Percentiles rank a stretch among this genome's conserved stretches.
phyloP scores from a whole-genome alignment of 2,329 filamentous ascomycete genomes.

The Neurospora sp. region DNA sequence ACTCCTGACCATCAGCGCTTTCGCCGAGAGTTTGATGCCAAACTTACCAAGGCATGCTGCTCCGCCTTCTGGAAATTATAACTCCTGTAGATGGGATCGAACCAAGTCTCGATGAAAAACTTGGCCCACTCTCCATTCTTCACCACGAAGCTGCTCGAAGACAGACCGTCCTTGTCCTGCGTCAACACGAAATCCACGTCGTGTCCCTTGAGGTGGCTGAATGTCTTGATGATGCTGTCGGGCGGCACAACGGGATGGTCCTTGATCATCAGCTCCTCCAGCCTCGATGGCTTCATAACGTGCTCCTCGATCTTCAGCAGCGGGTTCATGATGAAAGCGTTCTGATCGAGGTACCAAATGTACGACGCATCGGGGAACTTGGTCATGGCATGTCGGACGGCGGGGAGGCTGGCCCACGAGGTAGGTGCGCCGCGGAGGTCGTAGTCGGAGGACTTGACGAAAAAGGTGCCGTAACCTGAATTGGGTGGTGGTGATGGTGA shows the following conservation, averaged over 20 bases:
- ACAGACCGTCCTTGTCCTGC: constrained; percentile 74
- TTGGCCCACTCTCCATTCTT: constrained; percentile 81
- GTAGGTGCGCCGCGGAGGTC: constrained; percentile 48
- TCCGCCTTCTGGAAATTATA: constrained; percentile 98
- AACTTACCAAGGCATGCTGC: constrained; percentile 70
- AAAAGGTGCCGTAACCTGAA: constrained; percentile 76
- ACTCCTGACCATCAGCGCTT: background rate
- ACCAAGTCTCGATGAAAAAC: constrained; percentile 92
- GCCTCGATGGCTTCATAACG: constrained; percentile 53
- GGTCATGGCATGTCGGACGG: constrained; percentile 80
- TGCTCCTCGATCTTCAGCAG: constrained; percentile 57
- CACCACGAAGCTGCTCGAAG: constrained; percentile 67
- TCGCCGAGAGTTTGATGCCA: background rate
- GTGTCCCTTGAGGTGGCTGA: constrained; percentile 65
- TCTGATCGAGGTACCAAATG: constrained; percentile 79
- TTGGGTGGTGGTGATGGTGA: constrained; percentile 6
- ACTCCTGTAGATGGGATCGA: constrained; percentile 81
- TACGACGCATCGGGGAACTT: constrained; percentile 66
- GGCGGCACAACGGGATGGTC: constrained; percentile 84
- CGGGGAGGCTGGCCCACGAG: constrained; percentile 72
- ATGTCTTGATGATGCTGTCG: constrained; percentile 94
- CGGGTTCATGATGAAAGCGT: constrained; percentile 83
- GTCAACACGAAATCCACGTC: constrained; percentile 74
- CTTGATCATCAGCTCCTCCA: constrained; percentile 74
- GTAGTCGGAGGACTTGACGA: constrained; percentile 69